Percentiles rank a stretch among this genome's conserved stretches.
These are phyloP conservation scores for Quercus mongolica DNA, from an alignment of 306 rosid species.

Conservation along the genomic window DNA sequence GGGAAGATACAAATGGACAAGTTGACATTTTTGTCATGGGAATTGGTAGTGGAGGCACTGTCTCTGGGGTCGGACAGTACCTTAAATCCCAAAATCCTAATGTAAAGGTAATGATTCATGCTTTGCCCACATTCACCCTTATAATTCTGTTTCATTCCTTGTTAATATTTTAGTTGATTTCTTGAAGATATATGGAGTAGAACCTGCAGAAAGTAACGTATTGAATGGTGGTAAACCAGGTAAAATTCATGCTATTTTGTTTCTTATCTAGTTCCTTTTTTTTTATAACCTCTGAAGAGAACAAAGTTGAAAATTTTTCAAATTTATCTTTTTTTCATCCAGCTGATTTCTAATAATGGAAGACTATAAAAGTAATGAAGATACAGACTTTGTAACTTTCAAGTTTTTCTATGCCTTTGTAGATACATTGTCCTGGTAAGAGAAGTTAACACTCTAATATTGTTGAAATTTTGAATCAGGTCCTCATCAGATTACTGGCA, in stretches of 20 bases:
- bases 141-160: constrained; percentile 10
- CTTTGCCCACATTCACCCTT: background rate
- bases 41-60: constrained; percentile 97
- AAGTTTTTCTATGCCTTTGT: background rate
- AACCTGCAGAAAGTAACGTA: constrained; percentile 87
- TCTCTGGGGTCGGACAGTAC: constrained; percentile 94
- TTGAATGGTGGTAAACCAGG: constrained; percentile 97
- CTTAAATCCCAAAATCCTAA: constrained; percentile 85
- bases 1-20: constrained; percentile 93
- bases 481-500: constrained; percentile 88
- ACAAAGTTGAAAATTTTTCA: background rate
- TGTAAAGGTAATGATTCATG: constrained; percentile 57
- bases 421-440: background rate
- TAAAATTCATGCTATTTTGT: constrained; percentile 15
- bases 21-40: constrained; percentile 98
- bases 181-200: constrained; percentile 75
- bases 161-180: constrained; percentile 15
- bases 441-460: constrained; percentile 14
- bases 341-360: background rate
- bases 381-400: background rate
- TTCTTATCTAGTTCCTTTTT: background rate
- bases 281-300: background rate
- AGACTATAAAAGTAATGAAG: background rate
- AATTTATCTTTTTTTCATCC: background rate
- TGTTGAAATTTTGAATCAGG: constrained; percentile 45